A percentile compares a stretch with the other conserved stretches of the same genome.
Evolutionary conservation across 176 grass and related monocot species (phyloP).

Genomic region (Bothriochloa decipiens): DNA sequence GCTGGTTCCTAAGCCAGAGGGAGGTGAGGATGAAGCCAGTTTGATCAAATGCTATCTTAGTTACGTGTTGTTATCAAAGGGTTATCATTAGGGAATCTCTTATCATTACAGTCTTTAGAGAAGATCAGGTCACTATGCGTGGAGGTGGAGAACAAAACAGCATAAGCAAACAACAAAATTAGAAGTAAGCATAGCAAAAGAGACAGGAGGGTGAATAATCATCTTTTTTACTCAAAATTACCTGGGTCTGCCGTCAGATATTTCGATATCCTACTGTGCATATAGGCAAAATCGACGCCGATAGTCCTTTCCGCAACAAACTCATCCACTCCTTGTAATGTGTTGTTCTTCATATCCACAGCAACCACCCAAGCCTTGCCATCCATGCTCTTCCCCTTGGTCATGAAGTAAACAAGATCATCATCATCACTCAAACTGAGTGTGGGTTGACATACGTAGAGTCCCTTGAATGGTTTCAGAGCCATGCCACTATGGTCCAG

Average conservation of each 20-base stretch:
- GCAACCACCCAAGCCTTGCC: slow-evolving; percentile 17
- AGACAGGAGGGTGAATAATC: too few species aligned
- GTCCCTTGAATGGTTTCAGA: not conserved
- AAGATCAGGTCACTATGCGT: not conserved
- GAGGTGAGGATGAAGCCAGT: not conserved
- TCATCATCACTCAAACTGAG: slow-evolving; percentile 2
- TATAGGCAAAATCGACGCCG: not conserved
- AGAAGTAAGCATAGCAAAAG: too few species aligned
- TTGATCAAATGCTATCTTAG: not conserved
- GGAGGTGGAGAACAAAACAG: too few species aligned
- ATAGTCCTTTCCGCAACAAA: not conserved
- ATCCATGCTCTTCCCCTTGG: not conserved
- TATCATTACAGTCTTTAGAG: not conserved
- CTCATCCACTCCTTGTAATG: not conserved
- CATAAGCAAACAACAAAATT: too few species aligned
- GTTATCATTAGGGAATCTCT: not conserved
- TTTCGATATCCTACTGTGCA: not conserved
- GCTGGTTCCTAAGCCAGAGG: not conserved
- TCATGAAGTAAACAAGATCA: not conserved
- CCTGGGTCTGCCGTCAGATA: not conserved
- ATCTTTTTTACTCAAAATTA: not conserved
- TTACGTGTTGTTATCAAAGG: not conserved
- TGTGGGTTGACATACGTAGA: not conserved
- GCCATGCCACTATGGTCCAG: not conserved
- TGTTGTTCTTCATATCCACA: slow-evolving; percentile 8